Evolutionary conservation across 2,329 filamentous ascomycete genomes (phyloP).

Genomic region (Ophiocordyceps unilateralis): DNA sequence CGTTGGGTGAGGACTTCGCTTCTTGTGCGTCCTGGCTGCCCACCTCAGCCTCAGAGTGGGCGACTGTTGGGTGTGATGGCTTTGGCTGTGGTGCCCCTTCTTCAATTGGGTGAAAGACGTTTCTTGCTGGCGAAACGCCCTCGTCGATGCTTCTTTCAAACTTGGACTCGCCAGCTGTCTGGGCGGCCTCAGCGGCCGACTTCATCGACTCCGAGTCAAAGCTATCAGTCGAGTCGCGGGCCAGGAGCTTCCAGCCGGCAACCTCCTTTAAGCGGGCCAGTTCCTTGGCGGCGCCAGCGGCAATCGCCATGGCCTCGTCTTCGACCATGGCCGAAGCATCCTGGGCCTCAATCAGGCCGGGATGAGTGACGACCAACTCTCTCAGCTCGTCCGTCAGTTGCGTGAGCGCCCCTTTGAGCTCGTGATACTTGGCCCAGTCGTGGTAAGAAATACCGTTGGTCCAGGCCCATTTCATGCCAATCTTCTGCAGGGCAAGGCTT

Average conservation of each 20-base stretch:
- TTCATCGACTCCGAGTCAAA: constrained; percentile 55
- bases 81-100: neutral
- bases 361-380: constrained; percentile 56
- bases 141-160: neutral
- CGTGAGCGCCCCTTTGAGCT: constrained; percentile 64
- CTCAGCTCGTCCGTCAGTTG: constrained; percentile 76
- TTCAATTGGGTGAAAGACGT: neutral
- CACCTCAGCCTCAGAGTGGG: neutral
- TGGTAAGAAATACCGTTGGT: constrained; percentile 92
- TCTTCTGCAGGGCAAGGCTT: constrained; percentile 72
- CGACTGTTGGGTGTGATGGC: neutral
- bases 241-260: constrained; percentile 65
- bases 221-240: constrained; percentile 57
- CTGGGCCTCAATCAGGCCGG: constrained; percentile 51
- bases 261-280: constrained; percentile 68
- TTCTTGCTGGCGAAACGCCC: neutral
- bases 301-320: constrained; percentile 62
- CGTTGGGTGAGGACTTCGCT: neutral
- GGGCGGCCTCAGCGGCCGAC: constrained; percentile 31
- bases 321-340: constrained; percentile 53
- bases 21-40: neutral
- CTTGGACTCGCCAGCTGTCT: neutral
- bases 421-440: constrained; percentile 91
- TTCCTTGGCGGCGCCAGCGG: constrained; percentile 64
- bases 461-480: constrained; percentile 91